phyloP scores from a whole-genome alignment of 2,329 filamentous ascomycete species.

The Fusarium haematococcum region DNA sequence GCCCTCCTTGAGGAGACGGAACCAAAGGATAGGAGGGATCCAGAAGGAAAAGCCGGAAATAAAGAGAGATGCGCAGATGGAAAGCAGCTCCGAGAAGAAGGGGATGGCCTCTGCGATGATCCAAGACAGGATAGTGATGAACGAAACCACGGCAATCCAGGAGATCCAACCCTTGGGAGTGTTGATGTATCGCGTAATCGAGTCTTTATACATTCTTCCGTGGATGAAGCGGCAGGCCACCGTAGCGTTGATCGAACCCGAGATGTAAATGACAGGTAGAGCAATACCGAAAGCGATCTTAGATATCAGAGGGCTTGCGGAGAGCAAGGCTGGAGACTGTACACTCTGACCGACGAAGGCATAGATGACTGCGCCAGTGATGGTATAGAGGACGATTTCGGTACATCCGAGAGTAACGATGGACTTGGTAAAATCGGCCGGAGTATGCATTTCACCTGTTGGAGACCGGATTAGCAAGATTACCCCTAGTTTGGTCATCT shows the following conservation, averaged over 20 bases:
- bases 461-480: not conserved
- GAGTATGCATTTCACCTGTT: not conserved
- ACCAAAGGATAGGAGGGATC: conserved; percentile 4
- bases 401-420: not conserved
- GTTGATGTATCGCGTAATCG: conserved; percentile 1
- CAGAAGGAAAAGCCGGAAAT: conserved; percentile 3
- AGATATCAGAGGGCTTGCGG: not conserved
- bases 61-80: not conserved
- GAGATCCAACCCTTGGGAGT: not conserved
- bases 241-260: not conserved
- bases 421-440: not conserved
- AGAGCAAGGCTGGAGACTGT: not conserved
- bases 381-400: conserved; percentile 1
- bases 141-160: not conserved
- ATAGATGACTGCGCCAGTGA: not conserved
- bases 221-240: not conserved
- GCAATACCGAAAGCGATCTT: not conserved
- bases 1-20: not conserved
- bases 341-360: not conserved
- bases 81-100: conserved; percentile 4
- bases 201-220: not conserved
- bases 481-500: too few relatives aligned
- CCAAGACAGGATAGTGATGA: not conserved
- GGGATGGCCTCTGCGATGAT: conserved; percentile 1
- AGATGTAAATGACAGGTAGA: not conserved